Evolutionary conservation across 192 early-diverging fungal species (phyloP), one percentile per base, ranked within the genome.

Genomic region (Phlyctochytrium bullatum): DNA sequence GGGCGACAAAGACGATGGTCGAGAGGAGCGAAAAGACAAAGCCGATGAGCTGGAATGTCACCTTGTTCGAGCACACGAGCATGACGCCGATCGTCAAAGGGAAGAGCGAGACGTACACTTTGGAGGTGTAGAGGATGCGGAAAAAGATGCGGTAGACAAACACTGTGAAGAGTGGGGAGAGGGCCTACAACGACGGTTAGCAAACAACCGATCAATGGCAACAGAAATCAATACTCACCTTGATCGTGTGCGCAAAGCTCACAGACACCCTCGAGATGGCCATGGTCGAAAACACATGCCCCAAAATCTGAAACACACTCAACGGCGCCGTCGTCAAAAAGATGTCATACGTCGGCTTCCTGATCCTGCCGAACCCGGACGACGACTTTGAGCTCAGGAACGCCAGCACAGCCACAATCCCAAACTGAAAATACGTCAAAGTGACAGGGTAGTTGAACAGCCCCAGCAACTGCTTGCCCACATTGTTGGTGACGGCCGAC

Each of bases 151-250:
- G 80, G 73, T 93, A 94, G 31, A 90, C 82, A 24, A 85, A 59
- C 2, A 94, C 91, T 2, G 92, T 96, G 67, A 96, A 94, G 31
- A 96, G 76, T 16, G 93, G 93, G 25, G 91, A 91, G 2, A 94
- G 69, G 6, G 93, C 92, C 81, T 82, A 57, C 23, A n/a, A n/a
- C 47, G 47, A 16, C n/a, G 12, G 14, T 50, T 34, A 34, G 29
- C 27, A 25, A 61, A 6, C 53, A 20, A 54, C 25, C 34, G 60
- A 52, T 52, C 34, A 34, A n/a, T 34, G n/a, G 12, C 47, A 16
- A 50, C 16, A n/a, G n/a, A n/a, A n/a, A n/a, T n/a, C n/a, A n/a
- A n/a, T n/a, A 60, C 52, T 74, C 75, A 93, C 92, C 86, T 95
- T 95, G 67, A 96, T 89, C 1, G 93, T 96, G 64, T 96, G 93